Base-by-base conservation (phyloP, 2,329 filamentous ascomycete genomes). In the Arachnopeziza araneosa region DNA sequence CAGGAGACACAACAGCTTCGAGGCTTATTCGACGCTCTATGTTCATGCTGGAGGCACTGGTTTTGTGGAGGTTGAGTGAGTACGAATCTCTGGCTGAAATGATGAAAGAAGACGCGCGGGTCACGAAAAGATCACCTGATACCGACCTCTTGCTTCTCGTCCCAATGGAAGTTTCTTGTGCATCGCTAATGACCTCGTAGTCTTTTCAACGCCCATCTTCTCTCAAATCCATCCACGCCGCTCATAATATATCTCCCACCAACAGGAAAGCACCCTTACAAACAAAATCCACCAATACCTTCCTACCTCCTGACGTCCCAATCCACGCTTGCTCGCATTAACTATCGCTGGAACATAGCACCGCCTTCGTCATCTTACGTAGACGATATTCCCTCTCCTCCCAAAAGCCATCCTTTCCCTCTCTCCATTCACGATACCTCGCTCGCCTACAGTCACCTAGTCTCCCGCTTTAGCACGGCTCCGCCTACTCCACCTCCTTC, bases 181-280 rank as follows among this genome's bases (percentile, higher is more conserved):
- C 36, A 44, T 44, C 17, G 54, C 64, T 68, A 65, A 70, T 53
- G 48, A 19, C 50, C 24, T 8, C 24, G 23, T 32, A 72, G 70
- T 59, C 36, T 71, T 30, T 68, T 67, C 63, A 72, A 71, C 60
- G n/a, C 57, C 22, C 23, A 55, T 22, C 60, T 66, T 71, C 12
- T 71, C 57, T 56, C 26, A 0, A 58, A 58, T 23, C 69, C 75
- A 0, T 68, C 72, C 14, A 70, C 74, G 1, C 79, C 83, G 1
- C 68, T 87, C 50, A 69, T 85, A 17, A 72, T 87, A 50, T 81
- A 85, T 68, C 71, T 87, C 0, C 84, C 84, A 6, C 63, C 66
- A 17, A 64, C 60, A 4, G 66, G 68, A 60, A 1, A 80, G 79
- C 61, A 75, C 80, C 32, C 73, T 69, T 14, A 71, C 67, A n/a